phyloP scores from a whole-genome alignment of 352 stramenopile species.

The Pythium pyrilobum region DNA sequence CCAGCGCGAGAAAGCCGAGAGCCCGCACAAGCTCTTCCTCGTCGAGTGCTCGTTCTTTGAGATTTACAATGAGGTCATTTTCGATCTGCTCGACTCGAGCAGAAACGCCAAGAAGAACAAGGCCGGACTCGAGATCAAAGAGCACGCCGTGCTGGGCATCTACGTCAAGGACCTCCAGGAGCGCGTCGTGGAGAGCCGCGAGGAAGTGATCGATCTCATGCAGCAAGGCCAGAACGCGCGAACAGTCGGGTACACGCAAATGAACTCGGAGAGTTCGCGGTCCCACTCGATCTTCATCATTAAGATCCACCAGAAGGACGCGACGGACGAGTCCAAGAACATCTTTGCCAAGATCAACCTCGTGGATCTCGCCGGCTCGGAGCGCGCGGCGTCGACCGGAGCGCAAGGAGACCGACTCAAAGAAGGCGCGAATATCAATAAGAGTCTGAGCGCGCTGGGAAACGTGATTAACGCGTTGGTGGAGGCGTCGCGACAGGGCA shows the following conservation, averaged over 20 bases:
- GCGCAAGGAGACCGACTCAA: constrained; percentile 88
- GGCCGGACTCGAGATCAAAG: constrained; percentile 89
- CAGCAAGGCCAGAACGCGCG: constrained; percentile 50
- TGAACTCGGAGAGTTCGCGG: constrained; percentile 91
- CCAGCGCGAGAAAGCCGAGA: constrained; percentile 45
- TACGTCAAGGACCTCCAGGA: constrained; percentile 92
- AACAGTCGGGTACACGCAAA: constrained; percentile 86
- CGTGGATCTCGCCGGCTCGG: constrained; percentile 91
- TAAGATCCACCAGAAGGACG: constrained; percentile 92
- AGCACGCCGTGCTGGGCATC: constrained; percentile 92
- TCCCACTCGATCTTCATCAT: constrained; percentile 97
- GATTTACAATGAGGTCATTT: constrained; percentile 97
- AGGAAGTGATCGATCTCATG: constrained; percentile 85
- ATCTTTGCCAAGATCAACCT: constrained; percentile 93
- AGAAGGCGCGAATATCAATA: constrained; percentile 94
- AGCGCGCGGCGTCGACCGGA: constrained; percentile 88
- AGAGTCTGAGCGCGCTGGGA: constrained; percentile 88
- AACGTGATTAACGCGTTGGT: constrained; percentile 94
- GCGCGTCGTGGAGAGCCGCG: constrained; percentile 79
- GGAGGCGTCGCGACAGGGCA: constrained; percentile 67
- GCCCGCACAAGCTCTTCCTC: constrained; percentile 80
- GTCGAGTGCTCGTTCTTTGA: constrained; percentile 94
- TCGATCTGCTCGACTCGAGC: constrained; percentile 89
- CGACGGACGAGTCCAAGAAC: constrained; percentile 77
- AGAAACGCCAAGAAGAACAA: constrained; percentile 86